Evolutionary conservation across 1,284 basidiomycete species (phyloP), one percentile per base, ranked within the genome.

Genomic region (Pyrrhoderma noxium): DNA sequence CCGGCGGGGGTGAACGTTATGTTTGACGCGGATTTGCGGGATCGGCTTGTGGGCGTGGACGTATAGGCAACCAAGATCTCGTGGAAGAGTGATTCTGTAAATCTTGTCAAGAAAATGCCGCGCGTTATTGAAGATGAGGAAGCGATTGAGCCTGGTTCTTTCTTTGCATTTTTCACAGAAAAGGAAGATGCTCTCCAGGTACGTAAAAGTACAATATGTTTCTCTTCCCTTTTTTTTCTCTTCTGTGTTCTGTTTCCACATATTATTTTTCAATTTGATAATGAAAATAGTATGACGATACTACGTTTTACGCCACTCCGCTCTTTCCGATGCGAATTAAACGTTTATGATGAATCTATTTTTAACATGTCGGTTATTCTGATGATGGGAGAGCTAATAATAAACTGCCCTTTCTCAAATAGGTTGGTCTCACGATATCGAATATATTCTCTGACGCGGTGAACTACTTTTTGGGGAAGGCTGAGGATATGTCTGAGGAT

Each of bases 161-260:
- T 93, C 72, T 93, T 93, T 77, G 89, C 90, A 69, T 85, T 83
- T 61, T 92, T 93, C 59, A 89, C 88, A 65, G 65, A 75, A 51
- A 71, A 72, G 14, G 63, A 71, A 25, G 87, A 89, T 61, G 74
- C 76, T 8, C 76, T 71, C 55, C 84, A 88, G 58, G 86, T 88
- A 60, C 67, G 82, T 74, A 47, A 52, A 45, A n/a, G n/a, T 31
- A 11, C 27, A 31, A 31, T 31, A 31, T 5, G 27, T 31, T 49
- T 23, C 22, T 40, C 23, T 44, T 22, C 31, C 3, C 3, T n/a
- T 49, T 47, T 8, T 27, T 45, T n/a, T n/a, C n/a, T n/a, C n/a
- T n/a, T n/a, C n/a, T n/a, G n/a, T n/a, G n/a, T n/a, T n/a, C n/a
- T n/a, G n/a, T n/a, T n/a, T n/a, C n/a, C n/a, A n/a, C n/a, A n/a